Evolutionary conservation across 2,329 filamentous ascomycete species (phyloP).

Genomic region (Aspergillus pseudoglaucus): DNA sequence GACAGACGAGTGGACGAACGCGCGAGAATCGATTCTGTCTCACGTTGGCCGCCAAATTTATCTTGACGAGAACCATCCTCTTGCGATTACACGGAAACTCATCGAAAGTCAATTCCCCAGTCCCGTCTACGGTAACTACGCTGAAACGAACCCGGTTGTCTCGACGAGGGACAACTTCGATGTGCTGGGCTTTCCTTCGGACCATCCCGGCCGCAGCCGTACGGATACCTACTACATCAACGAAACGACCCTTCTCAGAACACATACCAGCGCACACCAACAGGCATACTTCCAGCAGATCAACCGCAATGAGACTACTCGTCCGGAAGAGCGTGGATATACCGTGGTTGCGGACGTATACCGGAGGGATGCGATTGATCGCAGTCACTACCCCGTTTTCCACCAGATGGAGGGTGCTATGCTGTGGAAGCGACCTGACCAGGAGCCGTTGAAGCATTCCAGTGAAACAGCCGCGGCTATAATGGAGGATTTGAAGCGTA

Average conservation of each 20-base stretch:
- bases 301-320: constrained; percentile 33
- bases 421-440: constrained; percentile 66
- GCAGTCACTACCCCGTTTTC: constrained; percentile 92
- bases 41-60: constrained; percentile 76
- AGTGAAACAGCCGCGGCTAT: constrained; percentile 54
- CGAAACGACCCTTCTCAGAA: constrained; percentile 72
- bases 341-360: constrained; percentile 94
- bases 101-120: constrained; percentile 82
- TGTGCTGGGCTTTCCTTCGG: constrained; percentile 80
- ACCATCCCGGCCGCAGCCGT: constrained; percentile 79
- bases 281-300: constrained; percentile 69
- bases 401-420: constrained; percentile 97
- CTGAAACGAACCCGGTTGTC: constrained; percentile 74
- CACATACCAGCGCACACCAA: constrained; percentile 94
- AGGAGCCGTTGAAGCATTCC: constrained; percentile 25
- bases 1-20: constrained; percentile 80
- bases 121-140: constrained; percentile 69
- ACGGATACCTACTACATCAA: constrained; percentile 98
- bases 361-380: constrained; percentile 86
- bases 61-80: constrained; percentile 80
- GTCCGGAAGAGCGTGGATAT: constrained; percentile 58
- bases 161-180: constrained; percentile 87
- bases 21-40: constrained; percentile 65
- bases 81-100: constrained; percentile 82
- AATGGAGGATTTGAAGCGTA: constrained; percentile 59